Evolutionary conservation across 73 alveolate species (phyloP).

Genomic region (Paramecium tetraurelia): DNA sequence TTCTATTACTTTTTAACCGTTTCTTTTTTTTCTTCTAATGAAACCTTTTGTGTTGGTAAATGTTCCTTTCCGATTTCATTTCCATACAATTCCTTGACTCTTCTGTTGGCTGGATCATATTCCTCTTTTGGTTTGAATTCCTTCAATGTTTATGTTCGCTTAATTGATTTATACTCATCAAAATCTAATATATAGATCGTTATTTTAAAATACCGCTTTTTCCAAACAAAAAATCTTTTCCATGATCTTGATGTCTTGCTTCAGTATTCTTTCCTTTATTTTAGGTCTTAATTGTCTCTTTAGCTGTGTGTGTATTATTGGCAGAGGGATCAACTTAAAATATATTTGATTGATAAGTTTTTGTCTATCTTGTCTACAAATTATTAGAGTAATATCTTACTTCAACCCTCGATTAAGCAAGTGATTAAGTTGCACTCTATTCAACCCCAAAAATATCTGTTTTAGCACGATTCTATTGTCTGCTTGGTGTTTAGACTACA

Average conservation of each 20-base stretch:
- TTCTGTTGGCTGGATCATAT: neutral
- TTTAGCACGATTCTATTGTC: neutral
- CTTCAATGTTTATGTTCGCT: neutral
- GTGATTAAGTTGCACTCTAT: neutral
- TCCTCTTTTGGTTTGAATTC: constrained; percentile 30
- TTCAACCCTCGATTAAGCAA: constrained; percentile 16
- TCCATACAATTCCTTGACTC: neutral
- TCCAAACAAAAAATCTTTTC: constrained; percentile 20
- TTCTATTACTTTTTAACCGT: neutral
- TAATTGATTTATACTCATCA: constrained; percentile 27
- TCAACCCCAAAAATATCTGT: constrained; percentile 26
- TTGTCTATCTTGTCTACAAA: neutral
- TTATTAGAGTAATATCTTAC: neutral
- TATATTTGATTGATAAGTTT: neutral
- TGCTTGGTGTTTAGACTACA: neutral
- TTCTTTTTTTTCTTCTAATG: neutral
- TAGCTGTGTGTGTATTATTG: constrained; percentile 2
- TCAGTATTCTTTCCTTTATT: neutral
- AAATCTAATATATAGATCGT: neutral
- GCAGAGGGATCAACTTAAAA: neutral
- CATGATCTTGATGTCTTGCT: constrained; percentile 21
- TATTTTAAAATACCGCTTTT: neutral
- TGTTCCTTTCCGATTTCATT: neutral
- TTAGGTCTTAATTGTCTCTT: neutral
- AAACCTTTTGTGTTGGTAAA: neutral